phyloP scores from a whole-genome alignment of 2,329 filamentous ascomycete species.

The Colletotrichum magnum region DNA sequence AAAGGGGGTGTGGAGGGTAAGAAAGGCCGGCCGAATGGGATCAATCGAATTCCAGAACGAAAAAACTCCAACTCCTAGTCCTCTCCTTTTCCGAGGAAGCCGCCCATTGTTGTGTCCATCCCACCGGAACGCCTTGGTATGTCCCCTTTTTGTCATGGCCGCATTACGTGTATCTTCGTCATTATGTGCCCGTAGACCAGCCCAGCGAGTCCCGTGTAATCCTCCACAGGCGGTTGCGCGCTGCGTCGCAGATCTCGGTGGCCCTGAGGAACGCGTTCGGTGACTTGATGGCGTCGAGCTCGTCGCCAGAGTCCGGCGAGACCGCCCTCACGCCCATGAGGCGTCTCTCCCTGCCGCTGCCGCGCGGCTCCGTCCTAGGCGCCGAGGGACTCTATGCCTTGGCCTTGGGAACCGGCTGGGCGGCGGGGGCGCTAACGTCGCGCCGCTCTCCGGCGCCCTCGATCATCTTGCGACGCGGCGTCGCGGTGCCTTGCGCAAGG shows the following conservation, averaged over 20 bases:
- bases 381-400: conserved; percentile 37
- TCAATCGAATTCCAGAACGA: background rate
- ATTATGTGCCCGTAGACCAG: conserved; percentile 32
- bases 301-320: background rate
- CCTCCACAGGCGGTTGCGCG: conserved; percentile 28
- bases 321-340: background rate
- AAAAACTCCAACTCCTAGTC: background rate
- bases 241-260: conserved; percentile 7
- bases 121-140: conserved; percentile 24
- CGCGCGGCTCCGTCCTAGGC: conserved; percentile 4
- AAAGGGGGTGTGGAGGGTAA: too few species aligned
- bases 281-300: background rate
- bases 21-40: conserved; percentile 5
- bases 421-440: conserved; percentile 62
- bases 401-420: conserved; percentile 33
- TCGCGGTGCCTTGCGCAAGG: conserved; percentile 73
- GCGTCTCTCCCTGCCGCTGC: background rate
- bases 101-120: background rate
- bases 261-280: conserved; percentile 14
- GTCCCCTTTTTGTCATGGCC: background rate
- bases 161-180: conserved; percentile 13
- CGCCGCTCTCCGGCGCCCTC: conserved; percentile 61
- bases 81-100: conserved; percentile 16
- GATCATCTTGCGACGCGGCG: conserved; percentile 72
- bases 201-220: conserved; percentile 35